phyloP scores from a whole-genome alignment of 257 asterid species.

The Nicotiana benthamiana region DNA sequence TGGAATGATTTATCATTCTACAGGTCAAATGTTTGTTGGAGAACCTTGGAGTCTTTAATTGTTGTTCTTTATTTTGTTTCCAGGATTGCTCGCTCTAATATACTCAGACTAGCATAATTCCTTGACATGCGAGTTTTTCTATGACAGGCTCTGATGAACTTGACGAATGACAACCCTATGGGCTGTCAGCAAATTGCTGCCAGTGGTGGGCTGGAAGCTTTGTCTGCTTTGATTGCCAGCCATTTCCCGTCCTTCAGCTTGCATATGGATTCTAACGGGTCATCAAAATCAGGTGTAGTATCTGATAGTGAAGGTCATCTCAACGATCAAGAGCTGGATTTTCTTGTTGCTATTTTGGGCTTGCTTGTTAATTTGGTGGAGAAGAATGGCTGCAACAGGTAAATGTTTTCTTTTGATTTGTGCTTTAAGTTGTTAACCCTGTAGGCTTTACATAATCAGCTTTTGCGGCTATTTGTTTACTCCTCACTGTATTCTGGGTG shows the following conservation, averaged over 20 bases:
- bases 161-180: slow-evolving; percentile 63
- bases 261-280: slow-evolving; percentile 14
- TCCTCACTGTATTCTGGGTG: background rate
- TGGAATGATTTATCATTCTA: background rate
- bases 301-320: slow-evolving; percentile 30
- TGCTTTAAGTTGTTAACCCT: background rate
- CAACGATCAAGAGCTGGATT: slow-evolving; percentile 64
- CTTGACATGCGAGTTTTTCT: background rate
- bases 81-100: background rate
- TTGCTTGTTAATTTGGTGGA: slow-evolving; percentile 81
- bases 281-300: slow-evolving; percentile 28
- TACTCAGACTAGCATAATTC: background rate
- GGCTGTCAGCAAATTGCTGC: slow-evolving; percentile 75
- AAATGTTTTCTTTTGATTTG: slow-evolving; percentile 3
- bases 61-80: background rate
- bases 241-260: slow-evolving; percentile 52
- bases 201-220: slow-evolving; percentile 58
- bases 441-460: slow-evolving; percentile 8
- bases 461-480: background rate
- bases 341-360: slow-evolving; percentile 80
- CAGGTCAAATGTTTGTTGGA: background rate
- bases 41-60: background rate
- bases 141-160: slow-evolving; percentile 70
- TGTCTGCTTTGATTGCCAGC: slow-evolving; percentile 53
- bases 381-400: slow-evolving; percentile 66